Evolutionary conservation across 805 yeast species (phyloP), one percentile per base, ranked within the genome.

Genomic region (Metschnikowia shivogae): DNA sequence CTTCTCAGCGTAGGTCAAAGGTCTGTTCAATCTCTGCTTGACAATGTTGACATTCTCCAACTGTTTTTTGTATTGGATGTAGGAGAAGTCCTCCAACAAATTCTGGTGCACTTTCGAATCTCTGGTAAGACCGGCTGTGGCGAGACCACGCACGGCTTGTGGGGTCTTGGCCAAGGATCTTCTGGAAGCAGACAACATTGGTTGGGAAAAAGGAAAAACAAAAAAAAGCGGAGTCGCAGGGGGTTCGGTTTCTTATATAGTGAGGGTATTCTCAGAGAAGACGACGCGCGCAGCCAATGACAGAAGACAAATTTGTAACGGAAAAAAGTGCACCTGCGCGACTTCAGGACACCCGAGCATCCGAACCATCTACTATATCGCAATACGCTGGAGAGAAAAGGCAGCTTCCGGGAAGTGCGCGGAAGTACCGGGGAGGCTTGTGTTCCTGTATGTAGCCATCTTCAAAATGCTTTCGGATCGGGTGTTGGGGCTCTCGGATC

Each of bases 1-100:
- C 77, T 92, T 92, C 76, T 92, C 98, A 53, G 97, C 97, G 63
- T 88, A 83, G 43, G 98, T 92, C 61, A 92, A 78, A 34, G 97
- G 98, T 68, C 95, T 83, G 61, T 79, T 77, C 57, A 88, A 77
- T 71, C 95, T 81, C 61, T 80, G 74, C 72, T 82, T 82, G 60
- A 88, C 95, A 59, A 89, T 85, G 60, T 86, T 78, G 56, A 93
- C 84, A 64, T 86, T 89, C 74, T 89, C 96, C 58, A 87, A 71
- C 63, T 90, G 87, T 68, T 87, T 78, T 77, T 89, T 89, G 81
- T 92, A 92, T 69, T 89, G 84, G 68, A 92, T 86, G 78, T 81
- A 90, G 44, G 92, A 86, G 70, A 80, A 81, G 63, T 80, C 76
- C 74, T 86, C 95, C 68, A 86, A 75, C 72, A 84, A 77, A 76